Evolutionary conservation across 257 asterid genomes (phyloP).

Genomic region (Knoxia roxburghii): DNA sequence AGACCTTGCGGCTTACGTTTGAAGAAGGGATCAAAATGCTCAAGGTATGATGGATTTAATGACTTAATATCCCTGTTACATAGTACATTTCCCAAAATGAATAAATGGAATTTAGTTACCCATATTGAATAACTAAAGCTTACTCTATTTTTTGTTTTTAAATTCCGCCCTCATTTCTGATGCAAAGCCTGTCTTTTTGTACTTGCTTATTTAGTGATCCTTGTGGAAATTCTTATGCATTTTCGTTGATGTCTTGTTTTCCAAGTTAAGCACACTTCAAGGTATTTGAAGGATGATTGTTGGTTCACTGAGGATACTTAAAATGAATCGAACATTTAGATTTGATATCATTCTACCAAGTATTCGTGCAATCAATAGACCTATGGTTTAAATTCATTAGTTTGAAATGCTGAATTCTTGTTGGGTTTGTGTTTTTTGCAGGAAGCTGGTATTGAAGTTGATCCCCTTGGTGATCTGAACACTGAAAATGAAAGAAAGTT

Average conservation of each 20-base stretch:
- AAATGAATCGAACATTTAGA: neutral
- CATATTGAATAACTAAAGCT: neutral
- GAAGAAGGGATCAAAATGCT: conserved; percentile 91
- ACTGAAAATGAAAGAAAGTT: conserved; percentile 83
- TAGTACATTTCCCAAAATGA: neutral
- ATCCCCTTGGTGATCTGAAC: conserved; percentile 86
- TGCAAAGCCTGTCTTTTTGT: neutral
- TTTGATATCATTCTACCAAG: neutral
- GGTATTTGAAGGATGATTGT: neutral
- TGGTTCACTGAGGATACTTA: neutral
- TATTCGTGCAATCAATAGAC: too few species aligned
- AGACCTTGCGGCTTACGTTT: conserved; percentile 77
- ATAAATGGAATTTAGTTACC: neutral
- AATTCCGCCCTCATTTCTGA: neutral
- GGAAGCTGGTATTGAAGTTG: conserved; percentile 88
- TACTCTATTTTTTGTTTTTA: neutral
- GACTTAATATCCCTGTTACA: neutral
- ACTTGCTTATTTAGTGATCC: neutral
- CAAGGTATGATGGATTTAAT: conserved; percentile 40
- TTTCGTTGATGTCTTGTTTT: neutral
- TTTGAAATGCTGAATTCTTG: neutral
- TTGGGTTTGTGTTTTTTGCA: conserved; percentile 18
- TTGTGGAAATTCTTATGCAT: neutral
- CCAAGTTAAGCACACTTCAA: neutral
- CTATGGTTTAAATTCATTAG: neutral